phyloP scores from a whole-genome alignment of 1,284 basidiomycete genomes.

The Anthracocystis walkeri region DNA sequence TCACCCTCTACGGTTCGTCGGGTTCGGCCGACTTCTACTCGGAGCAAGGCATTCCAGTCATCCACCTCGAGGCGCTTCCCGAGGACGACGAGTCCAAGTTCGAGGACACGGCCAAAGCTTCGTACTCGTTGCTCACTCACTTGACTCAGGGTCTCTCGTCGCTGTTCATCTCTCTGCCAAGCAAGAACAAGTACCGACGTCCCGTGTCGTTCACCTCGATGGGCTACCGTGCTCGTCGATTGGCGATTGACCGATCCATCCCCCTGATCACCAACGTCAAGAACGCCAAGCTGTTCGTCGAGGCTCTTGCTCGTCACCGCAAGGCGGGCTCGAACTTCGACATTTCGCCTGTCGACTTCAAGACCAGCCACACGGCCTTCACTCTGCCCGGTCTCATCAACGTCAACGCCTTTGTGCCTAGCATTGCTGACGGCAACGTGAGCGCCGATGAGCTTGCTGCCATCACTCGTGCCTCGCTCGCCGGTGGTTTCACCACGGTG shows the following conservation, averaged over 20 bases:
- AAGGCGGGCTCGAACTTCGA: constrained; percentile 81
- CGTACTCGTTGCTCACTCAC: constrained; percentile 68
- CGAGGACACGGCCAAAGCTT: constrained; percentile 63
- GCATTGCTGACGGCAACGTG: constrained; percentile 72
- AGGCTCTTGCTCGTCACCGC: constrained; percentile 81
- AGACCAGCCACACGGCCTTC: constrained; percentile 88
- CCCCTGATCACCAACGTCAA: constrained; percentile 99
- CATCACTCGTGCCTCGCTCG: constrained; percentile 60
- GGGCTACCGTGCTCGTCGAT: constrained; percentile 94
- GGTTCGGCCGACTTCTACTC: constrained; percentile 79
- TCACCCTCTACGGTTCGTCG: constrained; percentile 95
- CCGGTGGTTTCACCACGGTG: constrained; percentile 65
- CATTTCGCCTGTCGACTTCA: constrained; percentile 90
- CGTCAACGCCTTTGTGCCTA: constrained; percentile 87
- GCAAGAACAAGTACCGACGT: constrained; percentile 96
- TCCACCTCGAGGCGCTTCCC: constrained; percentile 67
- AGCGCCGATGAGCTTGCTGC: constrained; percentile 76
- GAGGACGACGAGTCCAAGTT: constrained; percentile 66
- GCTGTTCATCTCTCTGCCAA: constrained; percentile 99
- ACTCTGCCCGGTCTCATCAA: constrained; percentile 93
- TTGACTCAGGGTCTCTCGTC: constrained; percentile 65
- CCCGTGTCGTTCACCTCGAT: constrained; percentile 97
- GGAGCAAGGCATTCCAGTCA: constrained; percentile 68
- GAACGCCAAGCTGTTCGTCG: constrained; percentile 95
- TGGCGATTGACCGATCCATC: constrained; percentile 99